Conservation (phyloP, 345 rosid species). For the Mercurialis annua region DNA sequence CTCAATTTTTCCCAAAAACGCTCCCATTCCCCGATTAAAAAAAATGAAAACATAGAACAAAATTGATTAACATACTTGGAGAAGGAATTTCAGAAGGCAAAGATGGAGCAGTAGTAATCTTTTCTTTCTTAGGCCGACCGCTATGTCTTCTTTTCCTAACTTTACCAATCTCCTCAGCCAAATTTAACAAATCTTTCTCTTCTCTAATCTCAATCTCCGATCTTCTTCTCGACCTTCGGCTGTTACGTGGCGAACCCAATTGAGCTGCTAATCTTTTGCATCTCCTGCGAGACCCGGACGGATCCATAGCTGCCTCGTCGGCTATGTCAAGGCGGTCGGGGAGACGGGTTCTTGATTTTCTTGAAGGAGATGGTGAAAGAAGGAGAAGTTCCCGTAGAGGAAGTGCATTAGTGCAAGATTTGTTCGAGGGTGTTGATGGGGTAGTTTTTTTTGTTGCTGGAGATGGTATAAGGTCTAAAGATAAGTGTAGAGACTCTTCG, state of each 20-base stretch:
- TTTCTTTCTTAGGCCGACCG: constrained; percentile 67
- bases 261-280: constrained; percentile 53
- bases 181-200: constrained; percentile 46
- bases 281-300: constrained; percentile 45
- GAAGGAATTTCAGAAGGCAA: constrained; percentile 42
- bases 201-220: constrained; percentile 64
- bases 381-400: constrained; percentile 60
- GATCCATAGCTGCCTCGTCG: constrained; percentile 46
- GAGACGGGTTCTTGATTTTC: constrained; percentile 58
- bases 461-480: constrained; percentile 45
- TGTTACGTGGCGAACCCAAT: constrained; percentile 55
- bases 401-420: constrained; percentile 41
- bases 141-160: constrained; percentile 51
- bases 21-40: too few relatives aligned
- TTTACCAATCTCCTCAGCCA: constrained; percentile 48
- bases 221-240: constrained; percentile 57
- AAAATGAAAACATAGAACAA: constrained; percentile 3
- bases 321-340: constrained; percentile 62
- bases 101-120: constrained; percentile 43
- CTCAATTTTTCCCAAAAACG: too few relatives aligned
- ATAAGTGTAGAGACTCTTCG: constrained; percentile 28
- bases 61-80: constrained; percentile 38
- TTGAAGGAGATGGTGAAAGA: constrained; percentile 64
- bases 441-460: constrained; percentile 47
- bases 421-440: constrained; percentile 40